phyloP scores from a whole-genome alignment of 495 filamentous ascomycete species.

The Sphaerosporella brunnea region DNA sequence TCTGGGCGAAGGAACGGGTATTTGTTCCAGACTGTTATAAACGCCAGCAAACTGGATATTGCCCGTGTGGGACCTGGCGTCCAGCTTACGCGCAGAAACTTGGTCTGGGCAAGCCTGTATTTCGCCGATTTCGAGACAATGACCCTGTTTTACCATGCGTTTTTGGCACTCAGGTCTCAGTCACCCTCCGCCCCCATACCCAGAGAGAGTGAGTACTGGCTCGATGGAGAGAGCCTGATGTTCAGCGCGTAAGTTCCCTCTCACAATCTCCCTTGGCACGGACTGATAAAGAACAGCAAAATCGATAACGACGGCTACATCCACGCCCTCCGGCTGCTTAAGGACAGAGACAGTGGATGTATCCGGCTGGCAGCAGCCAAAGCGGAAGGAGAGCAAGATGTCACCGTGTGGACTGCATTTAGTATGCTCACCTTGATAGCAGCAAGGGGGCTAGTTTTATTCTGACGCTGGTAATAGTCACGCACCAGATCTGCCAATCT shows the following conservation, averaged over 20 bases:
- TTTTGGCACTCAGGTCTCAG: constrained; percentile 43
- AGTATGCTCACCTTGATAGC: constrained; percentile 8
- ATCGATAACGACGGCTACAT: constrained; percentile 39
- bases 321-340: constrained; percentile 42
- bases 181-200: constrained; percentile 31
- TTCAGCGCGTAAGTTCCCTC: constrained; percentile 36
- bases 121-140: constrained; percentile 43
- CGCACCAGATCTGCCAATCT: constrained; percentile 16
- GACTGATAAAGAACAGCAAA: constrained; percentile 28
- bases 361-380: constrained; percentile 26
- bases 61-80: constrained; percentile 36
- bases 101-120: constrained; percentile 39
- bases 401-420: constrained; percentile 26
- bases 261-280: background rate
- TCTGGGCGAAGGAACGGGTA: constrained; percentile 36
- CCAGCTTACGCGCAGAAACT: constrained; percentile 36
- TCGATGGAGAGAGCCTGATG: constrained; percentile 33
- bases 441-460: too few relatives aligned
- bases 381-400: constrained; percentile 7
- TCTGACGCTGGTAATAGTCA: constrained; percentile 10
- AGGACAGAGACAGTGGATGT: constrained; percentile 36
- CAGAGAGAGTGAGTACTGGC: constrained; percentile 35
- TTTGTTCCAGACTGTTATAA: constrained; percentile 24
- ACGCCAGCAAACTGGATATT: constrained; percentile 26
- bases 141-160: constrained; percentile 41